Base-by-base conservation (phyloP, 805 yeast species). In the Saturnispora bothae region DNA sequence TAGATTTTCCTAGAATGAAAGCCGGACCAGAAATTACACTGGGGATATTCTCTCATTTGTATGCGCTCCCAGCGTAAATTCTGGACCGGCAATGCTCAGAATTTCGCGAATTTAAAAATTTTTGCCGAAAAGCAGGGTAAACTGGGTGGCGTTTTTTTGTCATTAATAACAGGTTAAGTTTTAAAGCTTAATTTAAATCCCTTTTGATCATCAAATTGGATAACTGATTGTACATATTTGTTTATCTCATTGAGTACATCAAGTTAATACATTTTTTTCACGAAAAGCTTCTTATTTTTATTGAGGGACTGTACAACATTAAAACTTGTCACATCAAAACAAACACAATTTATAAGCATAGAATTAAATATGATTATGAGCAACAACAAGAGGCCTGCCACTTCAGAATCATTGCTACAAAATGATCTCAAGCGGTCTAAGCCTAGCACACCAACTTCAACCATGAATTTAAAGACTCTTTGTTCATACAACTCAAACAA, bases 21-120 rank as follows among this genome's bases (percentile, higher is more conserved):
- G 20, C n/a, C 33, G 33, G 33, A 31, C 33, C 20, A 31, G 33
- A 13, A 31, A 8, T 37, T 37, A 37, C 40, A 31, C 40, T 12
- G 13, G 15, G 15, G 15, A 26, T 8, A 12, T 17, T 12, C 6
- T 4, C 25, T n/a, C 12, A 17, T 14, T 10, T 15, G 31, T 27
- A 21, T 28, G 28, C n/a, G 10, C 4, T 7, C 14, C 14, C n/a
- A n/a, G 40, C 34, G 39, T 36, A 36, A 36, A 30, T 9, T 17
- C 23, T 10, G 34, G 39, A 17, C 39, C 31, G 34, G 25, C 12
- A 7, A 13, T 10, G 29, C 18, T 8, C 18, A 28, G 14, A 31
- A 20, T n/a, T 31, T 5, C 13, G 34, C 27, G 20, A 20, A 21
- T 13, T 18, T n/a, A 31, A 31, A 31, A 31, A 20, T 20, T 20